These are phyloP conservation scores for Naganishia friedmannii DNA, from an alignment of 768 basidiomycete species.

Conservation along the genomic window DNA sequence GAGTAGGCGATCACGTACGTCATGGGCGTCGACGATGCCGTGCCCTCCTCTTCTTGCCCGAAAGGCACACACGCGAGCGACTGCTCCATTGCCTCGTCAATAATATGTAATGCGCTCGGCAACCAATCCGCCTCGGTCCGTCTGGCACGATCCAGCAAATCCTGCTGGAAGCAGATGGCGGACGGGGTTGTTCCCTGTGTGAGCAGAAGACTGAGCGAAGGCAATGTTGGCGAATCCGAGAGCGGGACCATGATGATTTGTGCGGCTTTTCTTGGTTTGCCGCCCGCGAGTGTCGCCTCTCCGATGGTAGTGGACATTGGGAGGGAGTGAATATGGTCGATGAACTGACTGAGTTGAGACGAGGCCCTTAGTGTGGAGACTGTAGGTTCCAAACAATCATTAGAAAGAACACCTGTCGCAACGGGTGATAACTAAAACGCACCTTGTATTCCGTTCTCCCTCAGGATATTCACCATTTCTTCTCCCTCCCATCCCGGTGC, in stretches of 20 bases:
- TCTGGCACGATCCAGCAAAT: conserved; percentile 46
- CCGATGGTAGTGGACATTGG: conserved; percentile 5
- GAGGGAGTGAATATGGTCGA: not conserved
- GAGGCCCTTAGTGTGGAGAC: conserved; percentile 24
- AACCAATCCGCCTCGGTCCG: conserved; percentile 50
- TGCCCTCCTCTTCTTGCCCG: not conserved
- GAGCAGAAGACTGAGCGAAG: conserved; percentile 46
- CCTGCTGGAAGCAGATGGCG: conserved; percentile 52
- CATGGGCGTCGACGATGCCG: not conserved
- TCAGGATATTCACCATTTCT: conserved; percentile 43
- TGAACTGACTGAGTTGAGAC: conserved; percentile 5
- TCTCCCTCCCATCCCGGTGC: conserved; percentile 52
- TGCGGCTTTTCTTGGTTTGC: not conserved
- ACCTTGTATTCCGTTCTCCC: conserved; percentile 48
- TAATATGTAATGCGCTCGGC: conserved; percentile 43
- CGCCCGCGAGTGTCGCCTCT: not conserved
- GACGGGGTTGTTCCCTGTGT: conserved; percentile 48
- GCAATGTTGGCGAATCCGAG: conserved; percentile 48
- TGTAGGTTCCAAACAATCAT: not conserved
- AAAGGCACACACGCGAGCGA: not conserved
- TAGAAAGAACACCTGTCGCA: not conserved
- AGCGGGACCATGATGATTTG: conserved; percentile 48
- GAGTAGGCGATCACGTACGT: conserved; percentile 48
- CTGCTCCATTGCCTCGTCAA: conserved; percentile 28
- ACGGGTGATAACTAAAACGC: conserved; percentile 25